Evolutionary conservation across 1,284 basidiomycete species (phyloP).

Genomic region (Cryptococcus wingfieldii): DNA sequence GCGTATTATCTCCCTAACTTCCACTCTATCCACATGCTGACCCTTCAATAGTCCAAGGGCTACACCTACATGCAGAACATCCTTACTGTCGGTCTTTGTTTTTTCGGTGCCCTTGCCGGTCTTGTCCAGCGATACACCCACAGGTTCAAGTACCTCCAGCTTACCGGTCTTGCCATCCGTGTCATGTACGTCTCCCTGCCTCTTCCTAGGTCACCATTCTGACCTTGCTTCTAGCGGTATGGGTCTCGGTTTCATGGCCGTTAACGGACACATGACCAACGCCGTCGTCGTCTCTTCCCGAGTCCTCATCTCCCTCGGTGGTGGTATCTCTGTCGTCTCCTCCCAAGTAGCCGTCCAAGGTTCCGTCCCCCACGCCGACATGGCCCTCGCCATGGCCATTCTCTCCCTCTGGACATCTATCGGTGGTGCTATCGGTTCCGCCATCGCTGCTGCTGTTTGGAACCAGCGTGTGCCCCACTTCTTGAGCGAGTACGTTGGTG

Average conservation of each 20-base stretch:
- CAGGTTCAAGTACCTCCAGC: slow-evolving; percentile 48
- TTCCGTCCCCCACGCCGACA: slow-evolving; percentile 46
- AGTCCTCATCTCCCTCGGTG: slow-evolving; percentile 40
- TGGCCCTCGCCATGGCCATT: slow-evolving; percentile 45
- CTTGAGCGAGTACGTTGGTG: slow-evolving; percentile 24
- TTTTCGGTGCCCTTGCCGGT: slow-evolving; percentile 45
- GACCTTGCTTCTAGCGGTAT: slow-evolving; percentile 15
- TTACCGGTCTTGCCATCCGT: slow-evolving; percentile 30
- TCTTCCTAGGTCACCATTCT: neutral
- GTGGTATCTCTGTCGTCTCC: slow-evolving; percentile 44
- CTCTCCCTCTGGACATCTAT: slow-evolving; percentile 48
- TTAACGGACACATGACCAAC: slow-evolving; percentile 27
- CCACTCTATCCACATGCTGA: neutral
- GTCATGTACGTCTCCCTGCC: slow-evolving; percentile 18
- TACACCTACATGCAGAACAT: slow-evolving; percentile 39
- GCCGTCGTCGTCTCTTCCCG: slow-evolving; percentile 39
- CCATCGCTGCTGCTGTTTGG: slow-evolving; percentile 44
- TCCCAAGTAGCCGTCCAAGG: slow-evolving; percentile 46
- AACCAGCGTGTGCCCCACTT: slow-evolving; percentile 27
- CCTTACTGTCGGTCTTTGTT: slow-evolving; percentile 42
- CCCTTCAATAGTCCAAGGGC: slow-evolving; percentile 14
- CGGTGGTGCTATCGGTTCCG: slow-evolving; percentile 45
- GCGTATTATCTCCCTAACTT: neutral
- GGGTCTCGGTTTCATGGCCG: slow-evolving; percentile 29
- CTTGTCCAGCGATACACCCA: slow-evolving; percentile 46